A percentile compares a stretch with the other conserved stretches of the same genome.
These are phyloP conservation scores for Russula olivacea DNA, from an alignment of 768 basidiomycete species.

Conservation along the genomic window DNA sequence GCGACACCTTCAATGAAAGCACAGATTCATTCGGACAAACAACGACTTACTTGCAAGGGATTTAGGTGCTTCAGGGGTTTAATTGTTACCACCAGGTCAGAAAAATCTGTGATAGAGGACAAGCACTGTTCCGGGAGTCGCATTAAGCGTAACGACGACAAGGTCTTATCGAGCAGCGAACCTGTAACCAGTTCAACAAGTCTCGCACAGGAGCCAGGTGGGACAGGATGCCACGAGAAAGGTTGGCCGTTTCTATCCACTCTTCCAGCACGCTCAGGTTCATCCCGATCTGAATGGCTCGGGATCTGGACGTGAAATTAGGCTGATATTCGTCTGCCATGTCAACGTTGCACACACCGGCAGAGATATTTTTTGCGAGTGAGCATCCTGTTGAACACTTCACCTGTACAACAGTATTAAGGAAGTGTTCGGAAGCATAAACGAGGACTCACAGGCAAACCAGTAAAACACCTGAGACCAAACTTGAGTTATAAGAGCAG, in stretches of 20 bases:
- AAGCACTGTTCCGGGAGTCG: constrained; percentile 47
- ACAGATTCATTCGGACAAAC: background rate
- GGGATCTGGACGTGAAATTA: constrained; percentile 44
- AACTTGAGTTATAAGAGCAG: constrained; percentile 78
- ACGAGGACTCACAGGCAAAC: constrained; percentile 75
- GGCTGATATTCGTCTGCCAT: background rate
- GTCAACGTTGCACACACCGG: constrained; percentile 42
- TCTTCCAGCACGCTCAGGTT: constrained; percentile 84
- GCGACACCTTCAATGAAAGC: background rate
- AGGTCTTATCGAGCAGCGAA: background rate
- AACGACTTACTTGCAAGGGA: constrained; percentile 70
- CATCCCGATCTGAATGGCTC: constrained; percentile 84
- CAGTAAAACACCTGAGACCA: constrained; percentile 99
- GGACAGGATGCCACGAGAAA: constrained; percentile 70
- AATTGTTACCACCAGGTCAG: constrained; percentile 82
- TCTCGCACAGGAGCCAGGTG: constrained; percentile 85
- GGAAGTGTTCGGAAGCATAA: constrained; percentile 26
- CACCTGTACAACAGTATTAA: constrained; percentile 43
- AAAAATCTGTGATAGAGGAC: constrained; percentile 83
- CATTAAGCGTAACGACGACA: constrained; percentile 23
- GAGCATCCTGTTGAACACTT: constrained; percentile 77
- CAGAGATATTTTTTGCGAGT: constrained; percentile 95
- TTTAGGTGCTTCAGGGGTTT: constrained; percentile 84
- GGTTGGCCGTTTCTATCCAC: constrained; percentile 77
- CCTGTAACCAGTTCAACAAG: constrained; percentile 82